Conservation (phyloP, 1,284 basidiomycete species). For the Schizophyllum commune region DNA sequence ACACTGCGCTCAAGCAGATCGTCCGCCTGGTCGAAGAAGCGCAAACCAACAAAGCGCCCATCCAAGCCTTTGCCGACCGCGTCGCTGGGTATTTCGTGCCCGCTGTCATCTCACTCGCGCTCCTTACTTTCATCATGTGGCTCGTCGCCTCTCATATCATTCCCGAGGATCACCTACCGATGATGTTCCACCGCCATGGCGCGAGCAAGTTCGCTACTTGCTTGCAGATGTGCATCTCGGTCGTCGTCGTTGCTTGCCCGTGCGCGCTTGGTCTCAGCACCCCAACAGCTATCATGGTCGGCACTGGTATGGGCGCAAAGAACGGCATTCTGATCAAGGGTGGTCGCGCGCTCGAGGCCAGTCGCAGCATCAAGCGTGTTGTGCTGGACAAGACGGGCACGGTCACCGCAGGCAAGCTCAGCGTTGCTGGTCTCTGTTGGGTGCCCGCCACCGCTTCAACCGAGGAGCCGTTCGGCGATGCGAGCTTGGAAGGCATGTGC, state of each 20-base stretch:
- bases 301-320: conserved; percentile 93
- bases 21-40: conserved; percentile 97
- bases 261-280: conserved; percentile 96
- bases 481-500: conserved; percentile 40
- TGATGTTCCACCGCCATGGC: conserved; percentile 79
- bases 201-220: conserved; percentile 87
- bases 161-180: conserved; percentile 58
- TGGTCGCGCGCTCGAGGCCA: conserved; percentile 89
- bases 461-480: conserved; percentile 36
- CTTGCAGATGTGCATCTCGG: conserved; percentile 95
- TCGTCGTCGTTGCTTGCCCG: conserved; percentile 97
- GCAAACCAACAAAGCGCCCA: conserved; percentile 96
- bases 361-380: conserved; percentile 73
- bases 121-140: conserved; percentile 84
- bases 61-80: conserved; percentile 93
- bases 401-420: conserved; percentile 74
- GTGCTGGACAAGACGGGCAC: conserved; percentile 98
- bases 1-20: conserved; percentile 94
- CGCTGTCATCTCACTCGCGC: conserved; percentile 76
- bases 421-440: conserved; percentile 75
- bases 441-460: conserved; percentile 35
- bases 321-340: conserved; percentile 99
- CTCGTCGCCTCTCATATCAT: conserved; percentile 68
- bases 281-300: conserved; percentile 99
- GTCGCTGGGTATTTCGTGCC: conserved; percentile 97